Percentiles rank a stretch among this genome's conserved stretches.
Conservation (phyloP, 169 alveolate species). For the Plasmodium berghei region DNA sequence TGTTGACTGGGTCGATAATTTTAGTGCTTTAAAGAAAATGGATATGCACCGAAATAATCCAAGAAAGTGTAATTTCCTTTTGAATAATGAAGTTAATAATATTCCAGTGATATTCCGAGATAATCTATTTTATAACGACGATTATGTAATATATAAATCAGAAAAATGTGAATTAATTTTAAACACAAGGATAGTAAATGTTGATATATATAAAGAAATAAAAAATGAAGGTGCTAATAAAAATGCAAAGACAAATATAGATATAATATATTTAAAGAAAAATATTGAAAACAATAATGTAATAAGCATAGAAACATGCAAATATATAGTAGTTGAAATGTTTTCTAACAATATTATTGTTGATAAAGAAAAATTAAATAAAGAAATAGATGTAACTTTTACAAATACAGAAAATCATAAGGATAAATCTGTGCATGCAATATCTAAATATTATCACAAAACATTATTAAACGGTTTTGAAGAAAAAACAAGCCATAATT, state of each 20-base stretch:
- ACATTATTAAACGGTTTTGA: background rate
- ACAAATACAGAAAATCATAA: constrained; percentile 27
- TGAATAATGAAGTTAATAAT: background rate
- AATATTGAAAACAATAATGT: background rate
- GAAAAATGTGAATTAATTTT: background rate
- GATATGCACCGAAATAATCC: background rate
- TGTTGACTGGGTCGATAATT: background rate
- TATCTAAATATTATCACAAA: constrained; percentile 7
- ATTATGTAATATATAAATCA: constrained; percentile 11
- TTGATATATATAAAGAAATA: constrained; percentile 5
- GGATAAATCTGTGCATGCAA: constrained; percentile 7
- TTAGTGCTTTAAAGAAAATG: background rate
- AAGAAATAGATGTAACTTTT: constrained; percentile 6
- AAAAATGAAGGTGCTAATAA: constrained; percentile 18
- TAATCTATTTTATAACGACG: constrained; percentile 2
- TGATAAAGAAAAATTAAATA: constrained; percentile 15
- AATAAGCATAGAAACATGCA: background rate
- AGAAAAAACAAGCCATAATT: background rate
- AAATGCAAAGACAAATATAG: background rate
- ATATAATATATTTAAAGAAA: background rate
- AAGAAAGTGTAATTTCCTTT: background rate
- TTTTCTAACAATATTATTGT: constrained; percentile 23
- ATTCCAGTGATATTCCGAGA: constrained; percentile 26
- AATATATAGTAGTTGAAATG: constrained; percentile 10
- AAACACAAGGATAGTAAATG: background rate